phyloP scores from a whole-genome alignment of 2,329 filamentous ascomycete species.

The Pezicula carpinea region DNA sequence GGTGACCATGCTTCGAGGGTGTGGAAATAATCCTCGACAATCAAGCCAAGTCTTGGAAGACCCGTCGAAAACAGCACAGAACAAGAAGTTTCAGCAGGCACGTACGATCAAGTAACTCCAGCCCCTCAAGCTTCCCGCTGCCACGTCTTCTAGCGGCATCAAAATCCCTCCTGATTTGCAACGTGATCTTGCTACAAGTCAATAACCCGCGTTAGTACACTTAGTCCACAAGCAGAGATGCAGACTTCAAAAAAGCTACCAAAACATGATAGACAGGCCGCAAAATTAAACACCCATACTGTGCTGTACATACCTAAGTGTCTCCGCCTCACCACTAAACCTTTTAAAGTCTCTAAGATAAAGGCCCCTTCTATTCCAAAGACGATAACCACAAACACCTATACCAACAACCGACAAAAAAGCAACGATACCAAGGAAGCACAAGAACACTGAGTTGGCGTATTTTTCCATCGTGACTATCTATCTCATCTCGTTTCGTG shows the following conservation, averaged over 20 bases:
- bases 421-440: conserved; percentile 7
- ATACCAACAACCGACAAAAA: conserved; percentile 1
- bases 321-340: conserved; percentile 6
- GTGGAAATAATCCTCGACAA: no score
- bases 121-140: no score
- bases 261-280: conserved; percentile 8
- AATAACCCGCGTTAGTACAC: no score
- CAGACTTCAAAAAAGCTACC: not conserved
- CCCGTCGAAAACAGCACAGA: no score
- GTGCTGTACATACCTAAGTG: conserved; percentile 9
- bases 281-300: no score
- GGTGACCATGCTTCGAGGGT: no score
- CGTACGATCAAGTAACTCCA: no score
- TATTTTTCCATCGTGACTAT: conserved; percentile 3
- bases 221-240: no score
- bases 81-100: no score
- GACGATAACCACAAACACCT: conserved; percentile 3
- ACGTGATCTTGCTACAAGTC: conserved; percentile 5
- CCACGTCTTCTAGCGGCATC: not conserved
- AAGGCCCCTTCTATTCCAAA: conserved; percentile 7
- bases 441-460: conserved; percentile 7
- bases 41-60: no score
- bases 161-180: conserved; percentile 9
- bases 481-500: no score
- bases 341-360: conserved; percentile 13